Evolutionary conservation across 1,139 yeast genomes (phyloP), one percentile per base, ranked within the genome.

Genomic region (Meyerozyma elateridarum): DNA sequence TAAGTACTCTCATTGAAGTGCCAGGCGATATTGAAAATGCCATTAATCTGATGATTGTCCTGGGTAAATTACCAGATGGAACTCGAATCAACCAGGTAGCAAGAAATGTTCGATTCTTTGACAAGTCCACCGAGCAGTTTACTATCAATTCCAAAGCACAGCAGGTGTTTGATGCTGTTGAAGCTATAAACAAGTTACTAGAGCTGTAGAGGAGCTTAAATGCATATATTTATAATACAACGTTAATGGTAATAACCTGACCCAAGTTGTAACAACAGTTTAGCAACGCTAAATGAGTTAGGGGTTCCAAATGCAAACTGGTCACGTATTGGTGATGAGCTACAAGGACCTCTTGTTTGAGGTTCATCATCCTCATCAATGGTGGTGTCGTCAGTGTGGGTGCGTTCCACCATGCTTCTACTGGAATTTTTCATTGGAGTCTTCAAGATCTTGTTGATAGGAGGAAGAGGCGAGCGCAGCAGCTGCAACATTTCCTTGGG

Each of bases 261-360:
- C 27, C 73, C 73, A 42, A 68, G 59, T 49, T 66, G 73, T 38
- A 68, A 60, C 45, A 68, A 63, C 20, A 70, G 63, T 47, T 66
- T 67, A 30, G 74, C 74, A 35, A 68, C 73, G 33, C 67, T 61
- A 41, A 68, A 68, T 35, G 70, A 63, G 45, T 65, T 68, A 33
- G 74, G 74, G n/a, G 74, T 68, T n/a, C 70, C 71, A 39, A 66
- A 34, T 20, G 36, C 33, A 30, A 19, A 61, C 29, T 52, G 47
- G 35, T 55, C 53, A 21, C 50, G 43, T 27, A 61, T 46, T n/a
- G 72, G 71, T 19, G 70, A 61, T 15, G 50, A 45, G 20, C 42
- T 34, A 28, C 14, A 22, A 21, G 27, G 27, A 15, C 15, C 28
- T 18, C 25, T 17, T 25, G 25, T 25, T 26, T 26, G 52, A 41